phyloP scores from a whole-genome alignment of 2,329 filamentous ascomycete genomes.

The Cladosporium sp. region DNA sequence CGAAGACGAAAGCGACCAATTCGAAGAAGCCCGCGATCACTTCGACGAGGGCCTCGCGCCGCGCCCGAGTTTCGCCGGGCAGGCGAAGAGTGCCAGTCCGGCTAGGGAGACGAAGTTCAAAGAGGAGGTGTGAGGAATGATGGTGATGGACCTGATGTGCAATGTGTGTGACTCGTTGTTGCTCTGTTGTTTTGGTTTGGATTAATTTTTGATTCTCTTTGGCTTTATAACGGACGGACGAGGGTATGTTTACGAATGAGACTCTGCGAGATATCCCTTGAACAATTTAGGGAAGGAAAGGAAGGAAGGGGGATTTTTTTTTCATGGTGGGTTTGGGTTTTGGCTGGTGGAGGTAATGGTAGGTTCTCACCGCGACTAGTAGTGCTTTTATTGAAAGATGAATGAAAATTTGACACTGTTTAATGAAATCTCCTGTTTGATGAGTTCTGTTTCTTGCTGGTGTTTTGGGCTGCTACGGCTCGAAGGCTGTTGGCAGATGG shows the following conservation, averaged over 20 bases:
- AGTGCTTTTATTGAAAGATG: not conserved
- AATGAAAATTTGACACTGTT: too few relatives aligned
- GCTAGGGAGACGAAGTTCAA: constrained; percentile 61
- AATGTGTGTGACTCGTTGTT: not conserved
- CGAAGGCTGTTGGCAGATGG: too few relatives aligned
- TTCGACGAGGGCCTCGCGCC: constrained; percentile 52
- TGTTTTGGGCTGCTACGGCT: too few relatives aligned
- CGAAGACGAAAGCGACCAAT: constrained; percentile 48
- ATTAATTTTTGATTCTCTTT: not conserved
- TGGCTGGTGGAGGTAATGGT: constrained; percentile 1
- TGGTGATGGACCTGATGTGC: not conserved
- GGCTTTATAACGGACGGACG: not conserved
- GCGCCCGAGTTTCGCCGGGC: constrained; percentile 42
- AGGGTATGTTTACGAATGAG: not conserved
- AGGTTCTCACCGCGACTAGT: not conserved
- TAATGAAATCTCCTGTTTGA: too few relatives aligned
- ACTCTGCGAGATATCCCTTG: constrained; percentile 16
- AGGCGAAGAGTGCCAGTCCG: constrained; percentile 52
- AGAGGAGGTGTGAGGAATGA: constrained; percentile 52
- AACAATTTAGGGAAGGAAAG: not conserved
- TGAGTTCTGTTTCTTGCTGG: too few relatives aligned
- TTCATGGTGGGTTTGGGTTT: too few relatives aligned
- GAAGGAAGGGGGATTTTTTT: not conserved
- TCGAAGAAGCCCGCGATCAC: constrained; percentile 55
- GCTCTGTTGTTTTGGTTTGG: not conserved